Conservation (phyloP, 2,329 filamentous ascomycete species). For the Ceratocystis ficicola region DNA sequence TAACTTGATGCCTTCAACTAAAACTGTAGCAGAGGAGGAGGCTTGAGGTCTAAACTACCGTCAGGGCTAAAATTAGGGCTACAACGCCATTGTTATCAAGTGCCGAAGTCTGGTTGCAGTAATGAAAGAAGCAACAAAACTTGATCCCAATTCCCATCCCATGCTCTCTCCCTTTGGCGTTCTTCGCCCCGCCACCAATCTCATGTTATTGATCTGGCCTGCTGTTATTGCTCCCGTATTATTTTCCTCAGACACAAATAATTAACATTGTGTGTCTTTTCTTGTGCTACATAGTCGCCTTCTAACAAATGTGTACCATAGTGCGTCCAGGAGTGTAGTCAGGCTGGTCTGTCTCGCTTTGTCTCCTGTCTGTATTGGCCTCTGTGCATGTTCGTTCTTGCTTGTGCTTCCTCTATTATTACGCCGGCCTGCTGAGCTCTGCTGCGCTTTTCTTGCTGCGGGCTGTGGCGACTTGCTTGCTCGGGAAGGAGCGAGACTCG, state of each 20-base stretch:
- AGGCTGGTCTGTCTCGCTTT: background rate
- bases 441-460: background rate
- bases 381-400: too few species aligned
- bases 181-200: background rate
- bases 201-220: background rate
- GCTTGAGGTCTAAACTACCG: background rate
- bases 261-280: background rate
- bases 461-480: background rate
- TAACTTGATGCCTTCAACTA: background rate
- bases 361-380: background rate
- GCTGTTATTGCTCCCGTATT: background rate
- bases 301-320: background rate
- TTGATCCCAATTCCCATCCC: background rate
- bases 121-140: background rate
- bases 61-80: background rate
- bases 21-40: too few species aligned
- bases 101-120: background rate
- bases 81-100: background rate
- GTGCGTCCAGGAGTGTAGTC: background rate
- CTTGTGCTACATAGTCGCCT: background rate
- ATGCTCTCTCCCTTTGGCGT: background rate
- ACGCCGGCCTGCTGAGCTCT: background rate
- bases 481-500: slow-evolving; percentile 7
- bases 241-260: background rate
- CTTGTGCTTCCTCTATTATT: too few species aligned